Conservation (phyloP, 768 basidiomycete genomes). For the Scleroderma citrinum region DNA sequence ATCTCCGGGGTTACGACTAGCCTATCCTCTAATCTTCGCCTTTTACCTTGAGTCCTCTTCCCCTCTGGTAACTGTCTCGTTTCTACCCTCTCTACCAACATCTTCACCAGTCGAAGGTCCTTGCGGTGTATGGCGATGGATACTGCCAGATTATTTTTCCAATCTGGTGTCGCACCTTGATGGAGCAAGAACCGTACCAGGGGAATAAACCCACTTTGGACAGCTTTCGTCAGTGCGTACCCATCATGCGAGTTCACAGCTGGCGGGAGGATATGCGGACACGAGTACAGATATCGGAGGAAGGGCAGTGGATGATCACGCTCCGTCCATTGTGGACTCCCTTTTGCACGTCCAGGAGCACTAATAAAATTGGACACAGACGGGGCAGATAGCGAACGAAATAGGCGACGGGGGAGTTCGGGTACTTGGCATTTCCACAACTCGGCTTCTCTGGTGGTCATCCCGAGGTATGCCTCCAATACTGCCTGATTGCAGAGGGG, state of each 20-base stretch:
- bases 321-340: constrained; percentile 35
- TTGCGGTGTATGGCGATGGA: constrained; percentile 68
- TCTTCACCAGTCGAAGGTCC: constrained; percentile 60
- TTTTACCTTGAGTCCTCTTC: constrained; percentile 32
- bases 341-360: constrained; percentile 1
- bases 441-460: constrained; percentile 1
- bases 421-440: constrained; percentile 15
- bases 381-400: constrained; percentile 43
- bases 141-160: constrained; percentile 60
- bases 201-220: constrained; percentile 54
- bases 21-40: constrained; percentile 54
- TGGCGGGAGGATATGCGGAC: constrained; percentile 35
- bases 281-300: constrained; percentile 49
- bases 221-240: constrained; percentile 78
- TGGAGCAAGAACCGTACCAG: constrained; percentile 68
- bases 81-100: constrained; percentile 64
- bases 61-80: constrained; percentile 16
- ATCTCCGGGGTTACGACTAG: constrained; percentile 48
- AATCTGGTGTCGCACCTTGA: constrained; percentile 63
- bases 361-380: not conserved
- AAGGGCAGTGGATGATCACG: constrained; percentile 58
- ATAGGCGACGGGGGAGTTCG: constrained; percentile 63
- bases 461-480: constrained; percentile 42
- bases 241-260: constrained; percentile 67
- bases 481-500: constrained; percentile 33